Conservation (phyloP, 768 basidiomycete genomes). For the Boletus vermiculosoides region DNA sequence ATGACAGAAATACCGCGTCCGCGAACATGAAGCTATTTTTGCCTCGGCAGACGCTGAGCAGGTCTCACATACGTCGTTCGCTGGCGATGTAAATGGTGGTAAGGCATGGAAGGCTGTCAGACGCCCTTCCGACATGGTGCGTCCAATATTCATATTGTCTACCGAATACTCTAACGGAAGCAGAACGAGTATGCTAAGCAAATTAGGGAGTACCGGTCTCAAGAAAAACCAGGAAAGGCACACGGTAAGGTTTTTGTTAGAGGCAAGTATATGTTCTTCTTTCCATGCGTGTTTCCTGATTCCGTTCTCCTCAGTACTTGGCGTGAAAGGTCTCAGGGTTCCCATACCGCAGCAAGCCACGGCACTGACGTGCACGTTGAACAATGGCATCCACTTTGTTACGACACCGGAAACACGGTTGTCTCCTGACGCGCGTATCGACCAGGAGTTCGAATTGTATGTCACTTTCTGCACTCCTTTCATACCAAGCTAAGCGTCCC, state of each 20-base stretch:
- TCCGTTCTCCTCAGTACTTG: slow-evolving; percentile 53
- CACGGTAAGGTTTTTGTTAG: slow-evolving; percentile 95
- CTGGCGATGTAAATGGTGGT: slow-evolving; percentile 81
- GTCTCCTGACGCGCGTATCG: slow-evolving; percentile 57
- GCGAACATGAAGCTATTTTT: slow-evolving; percentile 78
- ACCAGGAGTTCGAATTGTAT: slow-evolving; percentile 90
- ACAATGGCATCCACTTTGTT: slow-evolving; percentile 96
- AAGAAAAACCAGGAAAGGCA: slow-evolving; percentile 75
- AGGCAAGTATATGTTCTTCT: slow-evolving; percentile 45
- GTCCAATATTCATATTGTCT: slow-evolving; percentile 18
- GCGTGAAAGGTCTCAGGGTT: slow-evolving; percentile 68
- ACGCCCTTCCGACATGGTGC: slow-evolving; percentile 92
- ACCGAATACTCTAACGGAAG: not conserved
- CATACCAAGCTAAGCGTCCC: not conserved
- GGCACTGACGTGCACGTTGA: slow-evolving; percentile 79
- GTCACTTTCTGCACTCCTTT: slow-evolving; percentile 28
- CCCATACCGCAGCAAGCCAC: slow-evolving; percentile 80
- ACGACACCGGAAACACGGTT: slow-evolving; percentile 80
- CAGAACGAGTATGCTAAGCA: slow-evolving; percentile 95
- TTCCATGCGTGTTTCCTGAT: not conserved
- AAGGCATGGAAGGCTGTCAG: slow-evolving; percentile 85
- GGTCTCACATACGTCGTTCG: slow-evolving; percentile 65
- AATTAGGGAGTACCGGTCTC: slow-evolving; percentile 74
- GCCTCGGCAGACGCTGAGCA: slow-evolving; percentile 74
- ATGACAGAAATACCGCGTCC: slow-evolving; percentile 73